A percentile compares a stretch with the other conserved stretches of the same genome.
Evolutionary conservation across 495 filamentous ascomycete species (phyloP).

Genomic region (Neurospora terricola): DNA sequence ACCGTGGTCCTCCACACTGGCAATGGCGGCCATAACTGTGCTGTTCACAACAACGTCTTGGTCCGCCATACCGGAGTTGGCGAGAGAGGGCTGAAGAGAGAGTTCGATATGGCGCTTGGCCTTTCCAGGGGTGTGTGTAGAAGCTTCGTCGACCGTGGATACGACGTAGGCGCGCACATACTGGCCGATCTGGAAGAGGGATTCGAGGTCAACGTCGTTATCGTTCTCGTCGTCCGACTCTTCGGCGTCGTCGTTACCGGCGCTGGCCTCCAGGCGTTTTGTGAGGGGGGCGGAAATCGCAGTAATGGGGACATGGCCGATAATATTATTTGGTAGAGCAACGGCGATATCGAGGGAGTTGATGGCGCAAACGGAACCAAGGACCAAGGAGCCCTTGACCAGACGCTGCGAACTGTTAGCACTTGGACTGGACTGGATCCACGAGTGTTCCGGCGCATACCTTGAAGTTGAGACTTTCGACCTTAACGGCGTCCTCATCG

Average conservation of each 20-base stretch:
- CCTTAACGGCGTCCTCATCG: slow-evolving; percentile 53
- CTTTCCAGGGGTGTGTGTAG: slow-evolving; percentile 37
- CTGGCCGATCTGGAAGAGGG: slow-evolving; percentile 73
- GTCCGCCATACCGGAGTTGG: slow-evolving; percentile 62
- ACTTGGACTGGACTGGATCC: not conserved
- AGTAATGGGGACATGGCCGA: slow-evolving; percentile 84
- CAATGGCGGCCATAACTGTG: slow-evolving; percentile 77
- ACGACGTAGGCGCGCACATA: slow-evolving; percentile 80
- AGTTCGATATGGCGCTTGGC: slow-evolving; percentile 75
- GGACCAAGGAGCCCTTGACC: slow-evolving; percentile 69
- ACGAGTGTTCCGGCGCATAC: slow-evolving; percentile 31
- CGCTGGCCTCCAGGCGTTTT: slow-evolving; percentile 52
- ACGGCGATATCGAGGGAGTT: slow-evolving; percentile 67
- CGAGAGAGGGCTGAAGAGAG: slow-evolving; percentile 61
- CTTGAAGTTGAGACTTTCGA: slow-evolving; percentile 86
- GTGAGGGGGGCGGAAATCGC: slow-evolving; percentile 59
- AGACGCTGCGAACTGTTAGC: slow-evolving; percentile 55
- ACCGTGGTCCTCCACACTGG: slow-evolving; percentile 90
- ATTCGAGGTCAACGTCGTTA: slow-evolving; percentile 56
- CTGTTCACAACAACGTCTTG: slow-evolving; percentile 60
- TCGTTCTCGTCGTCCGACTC: slow-evolving; percentile 36
- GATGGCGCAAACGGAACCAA: slow-evolving; percentile 79
- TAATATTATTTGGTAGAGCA: slow-evolving; percentile 83
- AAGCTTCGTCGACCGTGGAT: slow-evolving; percentile 55
- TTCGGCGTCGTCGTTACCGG: slow-evolving; percentile 43